These are phyloP conservation scores for Coemansia sp. DNA, from an alignment of 192 early-diverging fungal species.

Conservation along the genomic window DNA sequence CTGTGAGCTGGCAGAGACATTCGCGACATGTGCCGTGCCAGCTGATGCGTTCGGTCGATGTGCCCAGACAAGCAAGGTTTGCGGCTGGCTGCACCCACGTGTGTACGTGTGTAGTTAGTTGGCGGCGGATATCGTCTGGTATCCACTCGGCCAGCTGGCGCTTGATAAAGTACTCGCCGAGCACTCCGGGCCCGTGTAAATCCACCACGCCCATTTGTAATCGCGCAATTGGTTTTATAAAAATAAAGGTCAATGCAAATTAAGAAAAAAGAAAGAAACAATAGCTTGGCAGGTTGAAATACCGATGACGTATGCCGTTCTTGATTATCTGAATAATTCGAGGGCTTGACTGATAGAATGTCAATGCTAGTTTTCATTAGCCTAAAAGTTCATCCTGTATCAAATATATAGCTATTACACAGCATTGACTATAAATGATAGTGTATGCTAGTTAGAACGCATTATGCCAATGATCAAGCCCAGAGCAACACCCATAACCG, in stretches of 20 bases:
- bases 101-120: constrained; percentile 32
- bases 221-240: not conserved
- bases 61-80: not conserved
- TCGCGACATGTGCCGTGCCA: constrained; percentile 35
- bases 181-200: constrained; percentile 18
- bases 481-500: too few species aligned
- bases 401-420: too few species aligned
- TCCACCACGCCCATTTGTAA: constrained; percentile 8
- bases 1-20: constrained; percentile 27
- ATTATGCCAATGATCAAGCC: too few species aligned
- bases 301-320: too few species aligned
- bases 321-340: too few species aligned
- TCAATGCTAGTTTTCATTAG: too few species aligned
- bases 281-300: not conserved
- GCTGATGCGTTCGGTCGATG: not conserved
- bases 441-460: too few species aligned
- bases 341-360: too few species aligned
- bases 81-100: constrained; percentile 21
- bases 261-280: not conserved
- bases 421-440: too few species aligned
- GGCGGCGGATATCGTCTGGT: constrained; percentile 18
- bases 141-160: constrained; percentile 38
- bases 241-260: not conserved
- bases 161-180: constrained; percentile 30
- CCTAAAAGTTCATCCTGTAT: too few species aligned